Evolutionary conservation across 352 stramenopile species (phyloP), one percentile per base, ranked within the genome.

Genomic region (Phytophthora megakarya): DNA sequence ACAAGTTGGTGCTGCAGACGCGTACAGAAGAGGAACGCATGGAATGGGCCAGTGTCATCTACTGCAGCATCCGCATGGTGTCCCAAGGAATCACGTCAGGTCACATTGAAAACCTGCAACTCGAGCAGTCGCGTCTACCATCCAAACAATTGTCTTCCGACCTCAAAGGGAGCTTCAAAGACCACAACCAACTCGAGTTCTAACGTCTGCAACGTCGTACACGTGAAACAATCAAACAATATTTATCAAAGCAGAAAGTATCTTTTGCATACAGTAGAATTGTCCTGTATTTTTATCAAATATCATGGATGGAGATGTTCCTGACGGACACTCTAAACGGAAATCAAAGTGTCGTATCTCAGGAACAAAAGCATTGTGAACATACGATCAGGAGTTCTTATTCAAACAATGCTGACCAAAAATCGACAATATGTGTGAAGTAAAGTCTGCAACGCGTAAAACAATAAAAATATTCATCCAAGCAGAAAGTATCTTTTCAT

Each of bases 51-150:
- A 94, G 86, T 48, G 79, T 91, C 35, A 82, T 96, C 44, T 93
- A 94, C 72, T 96, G 88, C 74, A 91, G 74, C 60, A 96, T 96
- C 57, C 82, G 84, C 53, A 90, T 96, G 75, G 84, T 91, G 15
- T 93, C 86, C 26, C 86, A 95, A 61, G 88, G 88, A 23, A 87
- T 96, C 51, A 96, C 86, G 1, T 84, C 83, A 0, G 86, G 84
- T 16, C 86, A 93, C 60, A 94, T 92, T 28, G 81, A 87, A 48
- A 83, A 84, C 30, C 50, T 94, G 21, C 75, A 91, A 32, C 68
- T 94, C 32, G 85, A 92, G 65, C 67, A 83, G n/a, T 56, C 72
- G 23, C 64, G 68, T 22, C 30, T 71, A 16, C 38, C 56, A 21
- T 59, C 61, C 10, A 66, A 60, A 23, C 68, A 62, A n/a, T 7